Conservation (phyloP, 345 rosid species). For the Euclidium syriacum region DNA sequence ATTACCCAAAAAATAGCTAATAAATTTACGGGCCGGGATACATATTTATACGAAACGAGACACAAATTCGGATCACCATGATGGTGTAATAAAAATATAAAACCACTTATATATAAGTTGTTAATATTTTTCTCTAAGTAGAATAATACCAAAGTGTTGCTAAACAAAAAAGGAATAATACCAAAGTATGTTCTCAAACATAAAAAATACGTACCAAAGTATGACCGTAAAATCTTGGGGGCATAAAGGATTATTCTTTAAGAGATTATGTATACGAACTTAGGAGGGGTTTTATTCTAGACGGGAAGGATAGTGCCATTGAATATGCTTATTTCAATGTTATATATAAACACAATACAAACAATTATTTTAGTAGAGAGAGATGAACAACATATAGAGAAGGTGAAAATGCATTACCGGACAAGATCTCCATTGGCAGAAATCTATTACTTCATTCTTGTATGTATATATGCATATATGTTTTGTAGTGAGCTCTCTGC, state of each 20-base stretch:
- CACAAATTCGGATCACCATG: too few species aligned
- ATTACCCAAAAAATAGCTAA: not conserved
- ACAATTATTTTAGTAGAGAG: not conserved
- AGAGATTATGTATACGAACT: constrained; percentile 3
- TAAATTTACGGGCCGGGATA: not conserved
- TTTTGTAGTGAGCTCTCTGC: constrained; percentile 20
- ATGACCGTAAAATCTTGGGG: not conserved
- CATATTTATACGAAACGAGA: not conserved
- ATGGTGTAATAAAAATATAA: too few species aligned
- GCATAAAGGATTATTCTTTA: constrained; percentile 21
- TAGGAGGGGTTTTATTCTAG: constrained; percentile 12
- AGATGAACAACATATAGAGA: constrained; percentile 9
- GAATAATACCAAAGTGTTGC: too few species aligned
- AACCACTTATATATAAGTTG: too few species aligned
- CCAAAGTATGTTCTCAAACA: too few species aligned
- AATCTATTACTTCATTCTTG: constrained; percentile 1
- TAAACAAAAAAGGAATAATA: too few species aligned
- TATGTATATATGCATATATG: constrained; percentile 10
- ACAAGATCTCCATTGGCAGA: constrained; percentile 28
- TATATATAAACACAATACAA: constrained; percentile 12
- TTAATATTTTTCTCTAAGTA: too few species aligned
- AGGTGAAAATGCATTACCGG: constrained; percentile 21
- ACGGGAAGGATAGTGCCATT: constrained; percentile 19
- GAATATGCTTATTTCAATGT: constrained; percentile 19
- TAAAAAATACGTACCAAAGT: too few species aligned